phyloP scores from a whole-genome alignment of 2,329 filamentous ascomycete genomes.

The Pseudophaeomoniella oleicola region DNA sequence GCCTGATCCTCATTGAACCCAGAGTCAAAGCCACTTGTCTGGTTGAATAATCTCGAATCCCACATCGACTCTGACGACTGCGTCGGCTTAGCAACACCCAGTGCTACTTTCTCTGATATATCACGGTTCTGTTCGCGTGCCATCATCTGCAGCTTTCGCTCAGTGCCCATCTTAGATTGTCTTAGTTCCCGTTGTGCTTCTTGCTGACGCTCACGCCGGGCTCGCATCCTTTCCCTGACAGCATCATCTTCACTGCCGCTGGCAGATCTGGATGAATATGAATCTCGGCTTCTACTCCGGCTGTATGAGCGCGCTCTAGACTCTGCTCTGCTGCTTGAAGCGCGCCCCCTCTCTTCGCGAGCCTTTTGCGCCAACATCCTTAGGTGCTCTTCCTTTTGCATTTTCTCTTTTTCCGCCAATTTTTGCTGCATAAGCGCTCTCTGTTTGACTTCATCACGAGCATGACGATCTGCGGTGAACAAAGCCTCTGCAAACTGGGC shows the following conservation, averaged over 20 bases:
- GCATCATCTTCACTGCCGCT: constrained; percentile 50
- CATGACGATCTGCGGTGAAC: constrained; percentile 87
- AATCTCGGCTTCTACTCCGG: constrained; percentile 25
- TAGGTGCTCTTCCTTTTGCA: constrained; percentile 83
- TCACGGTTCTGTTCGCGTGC: constrained; percentile 91
- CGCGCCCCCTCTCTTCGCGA: constrained; percentile 58
- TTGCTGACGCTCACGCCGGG: constrained; percentile 60
- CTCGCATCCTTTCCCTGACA: constrained; percentile 59
- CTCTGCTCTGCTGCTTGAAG: constrained; percentile 33
- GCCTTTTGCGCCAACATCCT: constrained; percentile 82
- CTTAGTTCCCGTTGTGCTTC: constrained; percentile 83
- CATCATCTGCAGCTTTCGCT: constrained; percentile 81
- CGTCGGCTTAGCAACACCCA: constrained; percentile 88
- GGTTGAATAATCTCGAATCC: constrained; percentile 89
- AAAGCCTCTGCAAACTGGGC: constrained; percentile 89
- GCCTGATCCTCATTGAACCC: constrained; percentile 96
- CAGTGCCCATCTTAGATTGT: constrained; percentile 89
- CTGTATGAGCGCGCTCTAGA: constrained; percentile 29
- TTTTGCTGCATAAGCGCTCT: constrained; percentile 90
- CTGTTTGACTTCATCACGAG: constrained; percentile 87
- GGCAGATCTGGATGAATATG: constrained; percentile 28
- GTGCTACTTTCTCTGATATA: constrained; percentile 90
- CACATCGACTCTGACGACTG: constrained; percentile 91
- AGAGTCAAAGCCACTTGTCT: constrained; percentile 74
- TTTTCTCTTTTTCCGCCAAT: constrained; percentile 85